These are phyloP conservation scores for Paecilomyces variotii DNA, from an alignment of 2,329 filamentous ascomycete species.

Conservation along the genomic window DNA sequence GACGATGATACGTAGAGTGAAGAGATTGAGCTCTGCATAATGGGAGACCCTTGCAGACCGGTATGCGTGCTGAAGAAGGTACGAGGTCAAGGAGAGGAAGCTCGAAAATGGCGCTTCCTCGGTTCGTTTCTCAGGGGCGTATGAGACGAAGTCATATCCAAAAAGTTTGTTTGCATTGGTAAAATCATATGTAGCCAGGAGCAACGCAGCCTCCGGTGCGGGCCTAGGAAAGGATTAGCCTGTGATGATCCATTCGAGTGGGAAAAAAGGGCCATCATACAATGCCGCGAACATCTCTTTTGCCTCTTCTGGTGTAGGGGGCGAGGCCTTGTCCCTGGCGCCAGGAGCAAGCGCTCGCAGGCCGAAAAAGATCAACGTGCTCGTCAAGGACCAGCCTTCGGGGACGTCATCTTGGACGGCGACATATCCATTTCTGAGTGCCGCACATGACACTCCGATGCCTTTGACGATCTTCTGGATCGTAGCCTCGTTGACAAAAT, in stretches of 20 bases:
- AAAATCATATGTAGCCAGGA: conserved; percentile 88
- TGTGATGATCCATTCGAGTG: conserved; percentile 9
- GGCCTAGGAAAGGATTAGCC: conserved; percentile 50
- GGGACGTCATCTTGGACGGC: conserved; percentile 83
- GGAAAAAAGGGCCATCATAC: conserved; percentile 42
- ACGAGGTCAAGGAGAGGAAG: conserved; percentile 83
- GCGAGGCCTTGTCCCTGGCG: conserved; percentile 50
- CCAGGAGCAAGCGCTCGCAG: conserved; percentile 67
- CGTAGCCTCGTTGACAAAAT: conserved; percentile 86
- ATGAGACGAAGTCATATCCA: conserved; percentile 70
- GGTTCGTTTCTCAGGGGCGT: conserved; percentile 52
- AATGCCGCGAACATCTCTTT: conserved; percentile 73
- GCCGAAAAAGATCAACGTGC: conserved; percentile 75
- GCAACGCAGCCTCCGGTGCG: conserved; percentile 65
- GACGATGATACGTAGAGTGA: conserved; percentile 76
- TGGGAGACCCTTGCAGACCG: conserved; percentile 67
- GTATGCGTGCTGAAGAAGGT: conserved; percentile 88
- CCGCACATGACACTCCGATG: conserved; percentile 63
- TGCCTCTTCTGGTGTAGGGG: conserved; percentile 67
- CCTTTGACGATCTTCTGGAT: conserved; percentile 75
- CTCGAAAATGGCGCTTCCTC: conserved; percentile 68
- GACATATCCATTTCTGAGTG: conserved; percentile 66
- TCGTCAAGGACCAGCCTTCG: conserved; percentile 78
- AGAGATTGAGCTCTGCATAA: conserved; percentile 78
- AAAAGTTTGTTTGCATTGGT: conserved; percentile 92